Percentiles rank a stretch among this genome's conserved stretches.
Evolutionary conservation across 2,329 filamentous ascomycete species (phyloP).

Genomic region (Aureobasidium sp.): DNA sequence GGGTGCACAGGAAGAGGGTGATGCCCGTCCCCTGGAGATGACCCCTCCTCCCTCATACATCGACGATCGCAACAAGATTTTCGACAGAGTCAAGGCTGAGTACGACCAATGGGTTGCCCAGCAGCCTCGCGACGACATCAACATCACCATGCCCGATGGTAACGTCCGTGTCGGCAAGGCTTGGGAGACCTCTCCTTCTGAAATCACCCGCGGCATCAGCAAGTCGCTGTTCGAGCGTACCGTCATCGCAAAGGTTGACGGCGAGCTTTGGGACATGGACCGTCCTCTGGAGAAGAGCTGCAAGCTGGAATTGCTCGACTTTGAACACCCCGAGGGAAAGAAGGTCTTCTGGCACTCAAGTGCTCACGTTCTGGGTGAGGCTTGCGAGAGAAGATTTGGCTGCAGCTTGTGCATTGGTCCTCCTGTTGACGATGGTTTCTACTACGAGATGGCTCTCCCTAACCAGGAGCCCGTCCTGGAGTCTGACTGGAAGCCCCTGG

Average conservation of each 20-base stretch:
- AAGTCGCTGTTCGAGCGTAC: slow-evolving; percentile 81
- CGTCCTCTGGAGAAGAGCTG: slow-evolving; percentile 83
- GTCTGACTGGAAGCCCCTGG: slow-evolving; percentile 76
- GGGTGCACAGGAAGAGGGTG: slow-evolving; percentile 25
- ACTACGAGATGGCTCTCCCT: slow-evolving; percentile 90
- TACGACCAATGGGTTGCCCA: slow-evolving; percentile 67
- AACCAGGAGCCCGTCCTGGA: slow-evolving; percentile 64
- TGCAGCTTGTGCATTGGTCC: slow-evolving; percentile 92
- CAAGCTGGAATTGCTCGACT: slow-evolving; percentile 76
- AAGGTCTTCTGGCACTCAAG: slow-evolving; percentile 98
- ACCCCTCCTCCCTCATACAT: slow-evolving; percentile 64
- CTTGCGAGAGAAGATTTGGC: slow-evolving; percentile 80
- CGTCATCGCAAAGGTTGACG: slow-evolving; percentile 79
- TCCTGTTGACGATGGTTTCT: slow-evolving; percentile 85
- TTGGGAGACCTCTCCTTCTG: slow-evolving; percentile 83
- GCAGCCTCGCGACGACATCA: slow-evolving; percentile 67
- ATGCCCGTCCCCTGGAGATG: slow-evolving; percentile 41
- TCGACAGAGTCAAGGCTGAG: slow-evolving; percentile 80
- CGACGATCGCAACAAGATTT: slow-evolving; percentile 74
- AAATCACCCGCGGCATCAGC: slow-evolving; percentile 70
- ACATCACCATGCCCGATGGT: slow-evolving; percentile 66
- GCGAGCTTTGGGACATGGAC: slow-evolving; percentile 86
- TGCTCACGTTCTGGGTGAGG: slow-evolving; percentile 93
- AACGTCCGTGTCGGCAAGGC: slow-evolving; percentile 66
- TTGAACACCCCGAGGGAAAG: slow-evolving; percentile 69